Evolutionary conservation across 1,284 basidiomycete species (phyloP).

Genomic region (Ceratobasidium sp.): DNA sequence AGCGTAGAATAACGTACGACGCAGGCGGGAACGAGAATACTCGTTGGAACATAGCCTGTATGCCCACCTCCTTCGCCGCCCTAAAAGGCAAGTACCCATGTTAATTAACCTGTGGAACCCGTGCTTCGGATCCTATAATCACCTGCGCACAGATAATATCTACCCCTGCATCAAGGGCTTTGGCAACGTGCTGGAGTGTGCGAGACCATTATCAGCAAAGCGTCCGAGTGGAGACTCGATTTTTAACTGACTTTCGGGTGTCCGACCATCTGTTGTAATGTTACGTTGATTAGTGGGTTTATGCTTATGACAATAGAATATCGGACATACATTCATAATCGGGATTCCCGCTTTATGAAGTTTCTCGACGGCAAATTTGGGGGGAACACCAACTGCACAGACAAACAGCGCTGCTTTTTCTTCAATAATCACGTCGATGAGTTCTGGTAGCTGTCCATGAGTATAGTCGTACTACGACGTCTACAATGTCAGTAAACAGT

Average conservation of each 20-base stretch:
- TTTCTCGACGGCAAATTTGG: constrained; percentile 78
- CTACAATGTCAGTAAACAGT: no score
- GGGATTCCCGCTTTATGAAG: constrained; percentile 84
- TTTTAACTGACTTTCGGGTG: constrained; percentile 71
- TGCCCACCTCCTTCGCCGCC: constrained; percentile 87
- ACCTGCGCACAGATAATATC: constrained; percentile 89
- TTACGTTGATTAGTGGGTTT: neutral
- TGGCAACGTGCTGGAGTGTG: constrained; percentile 71
- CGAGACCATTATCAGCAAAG: neutral
- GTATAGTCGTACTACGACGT: constrained; percentile 77
- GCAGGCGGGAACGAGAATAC: constrained; percentile 83
- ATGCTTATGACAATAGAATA: neutral
- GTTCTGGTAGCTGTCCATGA: constrained; percentile 79
- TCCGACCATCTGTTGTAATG: constrained; percentile 78
- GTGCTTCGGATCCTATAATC: neutral
- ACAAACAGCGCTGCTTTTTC: constrained; percentile 87
- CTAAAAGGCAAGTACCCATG: constrained; percentile 37
- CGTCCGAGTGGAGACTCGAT: neutral
- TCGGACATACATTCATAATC: constrained; percentile 79
- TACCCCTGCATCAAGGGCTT: constrained; percentile 83
- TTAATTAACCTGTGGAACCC: neutral
- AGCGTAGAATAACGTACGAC: constrained; percentile 59
- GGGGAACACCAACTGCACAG: constrained; percentile 80
- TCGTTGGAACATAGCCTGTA: constrained; percentile 70
- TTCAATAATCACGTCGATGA: constrained; percentile 89